These are phyloP conservation scores for Zymoseptoria pseudotritici DNA, from an alignment of 2,329 filamentous ascomycete species.

Conservation along the genomic window DNA sequence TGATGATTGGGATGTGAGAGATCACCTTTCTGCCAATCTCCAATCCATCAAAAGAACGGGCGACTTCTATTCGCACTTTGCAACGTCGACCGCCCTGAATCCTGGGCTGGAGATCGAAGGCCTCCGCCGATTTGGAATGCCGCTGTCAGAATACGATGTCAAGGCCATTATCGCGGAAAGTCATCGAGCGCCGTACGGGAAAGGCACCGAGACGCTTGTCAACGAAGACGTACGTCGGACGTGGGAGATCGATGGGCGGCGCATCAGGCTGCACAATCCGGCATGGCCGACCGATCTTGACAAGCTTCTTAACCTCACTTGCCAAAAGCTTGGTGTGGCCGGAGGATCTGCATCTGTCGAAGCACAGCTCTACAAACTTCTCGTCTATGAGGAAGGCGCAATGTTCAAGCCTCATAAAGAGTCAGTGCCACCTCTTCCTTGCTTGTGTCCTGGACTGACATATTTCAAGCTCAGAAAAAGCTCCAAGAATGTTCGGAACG, in stretches of 20 bases:
- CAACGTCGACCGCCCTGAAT: neutral
- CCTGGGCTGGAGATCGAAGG: neutral
- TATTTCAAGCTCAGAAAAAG: slow-evolving; percentile 9
- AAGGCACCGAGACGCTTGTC: slow-evolving; percentile 25
- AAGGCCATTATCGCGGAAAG: slow-evolving; percentile 13
- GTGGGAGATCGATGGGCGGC: slow-evolving; percentile 19
- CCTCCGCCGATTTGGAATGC: slow-evolving; percentile 2
- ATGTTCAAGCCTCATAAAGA: slow-evolving; percentile 19
- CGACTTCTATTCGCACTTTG: neutral
- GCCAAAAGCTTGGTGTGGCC: slow-evolving; percentile 11
- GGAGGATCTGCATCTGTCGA: slow-evolving; percentile 1
- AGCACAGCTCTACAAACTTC: slow-evolving; percentile 19
- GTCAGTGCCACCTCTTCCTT: neutral
- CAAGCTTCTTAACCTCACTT: slow-evolving; percentile 5
- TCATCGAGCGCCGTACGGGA: slow-evolving; percentile 27
- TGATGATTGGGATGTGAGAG: neutral
- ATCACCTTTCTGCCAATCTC: neutral
- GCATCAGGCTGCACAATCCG: slow-evolving; percentile 12
- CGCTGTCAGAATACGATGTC: slow-evolving; percentile 5
- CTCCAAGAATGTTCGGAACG: slow-evolving; percentile 19
- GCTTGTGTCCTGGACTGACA: neutral
- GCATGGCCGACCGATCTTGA: slow-evolving; percentile 19
- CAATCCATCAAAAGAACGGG: neutral
- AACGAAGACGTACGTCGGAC: slow-evolving; percentile 26
- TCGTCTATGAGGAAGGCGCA: slow-evolving; percentile 19